Conservation (phyloP, 805 yeast species). For the Wickerhamiella kurtzmanii region DNA sequence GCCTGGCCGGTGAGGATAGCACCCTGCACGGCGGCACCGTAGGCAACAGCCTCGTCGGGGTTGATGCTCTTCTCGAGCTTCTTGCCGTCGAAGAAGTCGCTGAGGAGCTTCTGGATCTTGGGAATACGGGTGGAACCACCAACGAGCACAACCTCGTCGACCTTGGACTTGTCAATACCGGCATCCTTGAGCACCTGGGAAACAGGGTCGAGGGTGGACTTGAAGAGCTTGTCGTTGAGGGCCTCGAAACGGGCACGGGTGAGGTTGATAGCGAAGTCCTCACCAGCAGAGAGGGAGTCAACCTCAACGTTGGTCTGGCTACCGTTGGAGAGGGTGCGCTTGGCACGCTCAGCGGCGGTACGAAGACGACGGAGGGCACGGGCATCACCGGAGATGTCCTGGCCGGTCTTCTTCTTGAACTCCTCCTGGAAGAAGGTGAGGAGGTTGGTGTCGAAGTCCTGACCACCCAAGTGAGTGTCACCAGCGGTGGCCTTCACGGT, state of each 20-base stretch:
- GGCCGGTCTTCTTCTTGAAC: slow-evolving; percentile 90
- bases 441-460: slow-evolving; percentile 94
- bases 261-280: slow-evolving; percentile 83
- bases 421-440: slow-evolving; percentile 86
- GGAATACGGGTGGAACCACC: slow-evolving; percentile 99
- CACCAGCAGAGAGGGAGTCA: slow-evolving; percentile 90
- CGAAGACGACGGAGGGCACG: slow-evolving; percentile 97
- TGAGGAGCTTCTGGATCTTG: slow-evolving; percentile 86
- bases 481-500: slow-evolving; percentile 97
- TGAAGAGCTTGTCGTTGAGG: slow-evolving; percentile 82
- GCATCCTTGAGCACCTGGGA: slow-evolving; percentile 92
- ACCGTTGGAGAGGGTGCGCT: slow-evolving; percentile 93
- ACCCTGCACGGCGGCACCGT: slow-evolving; percentile 99
- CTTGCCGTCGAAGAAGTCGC: slow-evolving; percentile 94
- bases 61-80: slow-evolving; percentile 91
- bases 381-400: slow-evolving; percentile 78
- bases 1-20: slow-evolving; percentile 93
- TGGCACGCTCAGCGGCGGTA: slow-evolving; percentile 98
- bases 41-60: slow-evolving; percentile 99
- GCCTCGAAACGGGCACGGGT: slow-evolving; percentile 99
- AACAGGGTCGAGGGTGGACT: slow-evolving; percentile 87
- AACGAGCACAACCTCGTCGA: slow-evolving; percentile 89
- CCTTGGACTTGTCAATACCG: slow-evolving; percentile 65
- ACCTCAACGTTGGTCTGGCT: slow-evolving; percentile 94
- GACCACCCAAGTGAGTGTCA: slow-evolving; percentile 99